Evolutionary conservation across 352 stramenopile genomes (phyloP).

Genomic region (Globisporangium camurandrum): DNA sequence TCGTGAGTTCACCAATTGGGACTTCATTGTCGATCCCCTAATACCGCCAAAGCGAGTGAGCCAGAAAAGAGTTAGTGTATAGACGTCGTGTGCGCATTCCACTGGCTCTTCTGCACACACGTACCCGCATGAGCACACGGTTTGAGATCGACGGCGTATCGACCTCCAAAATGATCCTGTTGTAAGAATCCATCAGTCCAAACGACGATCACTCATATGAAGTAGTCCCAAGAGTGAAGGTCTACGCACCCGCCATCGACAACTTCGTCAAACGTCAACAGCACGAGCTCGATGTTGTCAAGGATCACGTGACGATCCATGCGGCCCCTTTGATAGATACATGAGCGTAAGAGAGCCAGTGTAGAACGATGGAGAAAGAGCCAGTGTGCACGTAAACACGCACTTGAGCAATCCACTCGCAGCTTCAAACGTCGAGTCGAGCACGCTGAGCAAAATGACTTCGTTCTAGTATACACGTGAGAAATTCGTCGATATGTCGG

Average conservation of each 20-base stretch:
- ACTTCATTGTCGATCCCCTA: slow-evolving; percentile 86
- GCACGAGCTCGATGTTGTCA: slow-evolving; percentile 88
- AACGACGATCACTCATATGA: not conserved
- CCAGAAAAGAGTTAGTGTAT: not conserved
- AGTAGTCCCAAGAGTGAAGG: not conserved
- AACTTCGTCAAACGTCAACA: slow-evolving; percentile 88
- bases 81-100: not conserved
- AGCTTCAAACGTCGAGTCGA: slow-evolving; percentile 81
- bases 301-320: slow-evolving; percentile 86
- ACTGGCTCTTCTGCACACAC: not conserved
- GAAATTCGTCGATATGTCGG: not conserved
- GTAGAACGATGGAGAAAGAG: not conserved
- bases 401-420: slow-evolving; percentile 84
- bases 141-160: slow-evolving; percentile 87
- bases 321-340: slow-evolving; percentile 60
- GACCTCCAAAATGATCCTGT: slow-evolving; percentile 82
- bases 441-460: slow-evolving; percentile 79
- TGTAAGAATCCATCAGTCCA: no score
- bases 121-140: slow-evolving; percentile 88
- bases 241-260: slow-evolving; percentile 85
- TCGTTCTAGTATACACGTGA: slow-evolving; percentile 54
- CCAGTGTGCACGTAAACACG: slow-evolving; percentile 13
- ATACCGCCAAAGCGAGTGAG: not conserved
- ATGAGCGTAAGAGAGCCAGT: no score
- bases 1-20: slow-evolving; percentile 79